Conservation (phyloP, 306 rosid genomes). For the Abrus pulchellus region DNA sequence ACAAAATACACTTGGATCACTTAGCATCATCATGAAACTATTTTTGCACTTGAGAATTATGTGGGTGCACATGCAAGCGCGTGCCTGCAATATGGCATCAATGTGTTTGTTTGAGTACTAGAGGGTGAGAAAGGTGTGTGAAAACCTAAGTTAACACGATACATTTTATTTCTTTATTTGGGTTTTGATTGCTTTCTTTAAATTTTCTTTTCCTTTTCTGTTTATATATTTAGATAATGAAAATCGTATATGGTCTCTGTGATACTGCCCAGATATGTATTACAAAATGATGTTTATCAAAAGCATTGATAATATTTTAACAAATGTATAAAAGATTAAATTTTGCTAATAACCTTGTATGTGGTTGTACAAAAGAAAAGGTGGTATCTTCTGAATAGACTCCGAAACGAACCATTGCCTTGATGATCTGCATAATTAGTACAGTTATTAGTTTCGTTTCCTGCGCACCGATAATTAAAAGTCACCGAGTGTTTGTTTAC, state of each 20-base stretch:
- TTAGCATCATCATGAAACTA: not conserved
- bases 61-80: conserved; percentile 34
- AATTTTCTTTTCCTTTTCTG: not conserved
- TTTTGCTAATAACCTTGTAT: not conserved
- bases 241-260: conserved; percentile 4
- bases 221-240: not conserved
- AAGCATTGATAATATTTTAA: not conserved
- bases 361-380: not conserved
- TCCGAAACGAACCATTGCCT: too few species aligned
- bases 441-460: too few species aligned
- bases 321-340: not conserved
- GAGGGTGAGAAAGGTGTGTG: conserved; percentile 1
- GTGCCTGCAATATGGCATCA: conserved; percentile 43
- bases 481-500: too few species aligned
- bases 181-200: not conserved
- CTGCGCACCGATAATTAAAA: too few species aligned
- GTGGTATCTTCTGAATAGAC: not conserved
- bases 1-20: not conserved
- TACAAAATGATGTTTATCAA: not conserved
- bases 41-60: not conserved
- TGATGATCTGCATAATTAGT: too few species aligned
- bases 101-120: conserved; percentile 2
- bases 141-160: not conserved
- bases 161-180: not conserved
- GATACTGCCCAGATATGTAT: not conserved